Percentiles rank a stretch among this genome's conserved stretches.
phyloP scores from a whole-genome alignment of 805 yeast genomes.

The Suhomyces vadensis region DNA sequence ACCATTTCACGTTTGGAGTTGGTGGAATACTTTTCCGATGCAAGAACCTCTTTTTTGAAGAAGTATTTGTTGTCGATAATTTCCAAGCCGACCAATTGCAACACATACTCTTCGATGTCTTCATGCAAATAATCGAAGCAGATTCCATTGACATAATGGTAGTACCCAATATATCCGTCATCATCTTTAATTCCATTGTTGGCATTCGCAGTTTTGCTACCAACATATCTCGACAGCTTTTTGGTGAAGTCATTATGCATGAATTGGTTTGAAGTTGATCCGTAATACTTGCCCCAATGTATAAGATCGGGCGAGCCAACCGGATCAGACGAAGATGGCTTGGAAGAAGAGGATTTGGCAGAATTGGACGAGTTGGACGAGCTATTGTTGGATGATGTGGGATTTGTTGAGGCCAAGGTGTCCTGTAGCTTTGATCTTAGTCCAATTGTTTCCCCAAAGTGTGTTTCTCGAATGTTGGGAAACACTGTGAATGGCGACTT shows the following conservation, averaged over 20 bases:
- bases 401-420: not conserved
- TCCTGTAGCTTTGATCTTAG: conserved; percentile 25
- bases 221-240: conserved; percentile 3
- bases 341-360: not conserved
- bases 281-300: conserved; percentile 39
- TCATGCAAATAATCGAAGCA: conserved; percentile 18
- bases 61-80: conserved; percentile 16
- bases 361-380: not conserved
- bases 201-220: not conserved
- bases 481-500: conserved; percentile 14
- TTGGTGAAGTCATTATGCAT: conserved; percentile 28
- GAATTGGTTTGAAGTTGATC: conserved; percentile 29
- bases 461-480: conserved; percentile 31
- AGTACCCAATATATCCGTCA: conserved; percentile 43
- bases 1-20: conserved; percentile 28
- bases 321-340: conserved; percentile 9
- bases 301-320: conserved; percentile 41
- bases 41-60: conserved; percentile 15
- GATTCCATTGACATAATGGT: conserved; percentile 41
- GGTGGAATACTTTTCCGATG: conserved; percentile 3
- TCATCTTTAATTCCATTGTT: conserved; percentile 21
- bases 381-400: not conserved
- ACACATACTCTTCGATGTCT: conserved; percentile 32
- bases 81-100: conserved; percentile 28
- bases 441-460: conserved; percentile 31